phyloP scores from a whole-genome alignment of 2,329 filamentous ascomycete species.

The Aspergillus thermomutatus region DNA sequence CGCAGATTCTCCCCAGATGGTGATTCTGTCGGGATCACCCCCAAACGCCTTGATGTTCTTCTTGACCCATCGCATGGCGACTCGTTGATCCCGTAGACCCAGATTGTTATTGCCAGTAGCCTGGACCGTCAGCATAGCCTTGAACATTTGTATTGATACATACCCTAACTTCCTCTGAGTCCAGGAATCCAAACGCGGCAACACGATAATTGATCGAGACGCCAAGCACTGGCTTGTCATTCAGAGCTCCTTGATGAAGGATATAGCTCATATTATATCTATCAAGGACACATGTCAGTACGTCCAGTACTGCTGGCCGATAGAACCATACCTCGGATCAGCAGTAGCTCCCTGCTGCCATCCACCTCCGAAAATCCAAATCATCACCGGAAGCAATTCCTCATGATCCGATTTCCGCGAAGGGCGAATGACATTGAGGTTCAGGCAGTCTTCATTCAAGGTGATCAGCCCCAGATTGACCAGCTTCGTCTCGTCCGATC shows the following conservation, averaged over 20 bases:
- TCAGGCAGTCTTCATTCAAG: constrained; percentile 26
- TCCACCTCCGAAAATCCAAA: constrained; percentile 32
- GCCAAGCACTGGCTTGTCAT: constrained; percentile 26
- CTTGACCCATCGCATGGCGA: constrained; percentile 36
- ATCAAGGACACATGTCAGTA: not conserved
- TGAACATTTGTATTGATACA: not conserved
- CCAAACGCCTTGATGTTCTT: constrained; percentile 34
- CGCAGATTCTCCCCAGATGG: constrained; percentile 38
- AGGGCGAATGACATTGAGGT: constrained; percentile 27
- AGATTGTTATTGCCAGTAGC: constrained; percentile 27
- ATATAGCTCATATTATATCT: constrained; percentile 35
- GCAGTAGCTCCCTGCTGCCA: constrained; percentile 30
- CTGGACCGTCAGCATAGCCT: constrained; percentile 8
- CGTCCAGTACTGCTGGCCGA: not conserved
- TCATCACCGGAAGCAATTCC: constrained; percentile 24
- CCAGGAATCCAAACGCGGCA: constrained; percentile 30
- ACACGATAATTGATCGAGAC: constrained; percentile 32
- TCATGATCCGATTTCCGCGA: not conserved
- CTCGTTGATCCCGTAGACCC: constrained; percentile 31
- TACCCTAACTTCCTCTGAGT: constrained; percentile 29
- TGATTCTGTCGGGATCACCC: constrained; percentile 29
- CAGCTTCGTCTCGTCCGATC: constrained; percentile 25
- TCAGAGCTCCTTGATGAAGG: constrained; percentile 24
- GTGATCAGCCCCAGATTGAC: constrained; percentile 17
- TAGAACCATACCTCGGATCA: constrained; percentile 25